Evolutionary conservation across 2,329 filamentous ascomycete genomes (phyloP).

Genomic region (Bipolaris sorokiniana): DNA sequence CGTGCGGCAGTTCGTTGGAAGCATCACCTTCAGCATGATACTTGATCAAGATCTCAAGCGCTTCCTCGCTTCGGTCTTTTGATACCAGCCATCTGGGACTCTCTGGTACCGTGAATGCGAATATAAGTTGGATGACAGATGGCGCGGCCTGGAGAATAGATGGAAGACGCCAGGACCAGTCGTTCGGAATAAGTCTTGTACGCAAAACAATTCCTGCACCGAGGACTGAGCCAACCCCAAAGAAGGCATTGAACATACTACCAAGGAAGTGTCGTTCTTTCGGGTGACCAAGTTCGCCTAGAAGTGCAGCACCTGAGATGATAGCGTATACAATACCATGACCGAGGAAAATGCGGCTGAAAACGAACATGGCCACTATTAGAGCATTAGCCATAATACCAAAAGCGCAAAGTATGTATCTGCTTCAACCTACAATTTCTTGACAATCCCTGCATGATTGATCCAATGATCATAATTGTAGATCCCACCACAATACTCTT

Average conservation of each 20-base stretch:
- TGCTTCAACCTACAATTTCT: constrained; percentile 41
- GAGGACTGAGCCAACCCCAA: constrained; percentile 63
- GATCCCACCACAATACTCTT: constrained; percentile 64
- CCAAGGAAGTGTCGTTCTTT: constrained; percentile 71
- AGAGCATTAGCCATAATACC: no score
- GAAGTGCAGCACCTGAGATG: constrained; percentile 67
- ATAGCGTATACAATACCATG: constrained; percentile 71
- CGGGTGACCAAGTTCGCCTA: constrained; percentile 71
- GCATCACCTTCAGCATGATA: constrained; percentile 68
- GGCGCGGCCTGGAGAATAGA: constrained; percentile 69
- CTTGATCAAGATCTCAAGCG: constrained; percentile 65
- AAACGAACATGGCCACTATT: constrained; percentile 59
- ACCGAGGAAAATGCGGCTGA: constrained; percentile 67
- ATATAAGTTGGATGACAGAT: constrained; percentile 66
- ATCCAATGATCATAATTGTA: constrained; percentile 61
- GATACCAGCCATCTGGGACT: constrained; percentile 69
- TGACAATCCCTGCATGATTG: constrained; percentile 62
- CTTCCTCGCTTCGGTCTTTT: constrained; percentile 68
- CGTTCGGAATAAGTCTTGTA: constrained; percentile 61
- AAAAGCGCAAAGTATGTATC: no score
- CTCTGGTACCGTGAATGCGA: constrained; percentile 69
- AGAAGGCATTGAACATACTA: constrained; percentile 72
- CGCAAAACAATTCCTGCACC: constrained; percentile 69
- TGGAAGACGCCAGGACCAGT: constrained; percentile 73
- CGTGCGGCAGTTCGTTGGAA: constrained; percentile 63